Conservation (phyloP, 2,329 filamentous ascomycete genomes). For the Atkinsonella hypoxylon region DNA sequence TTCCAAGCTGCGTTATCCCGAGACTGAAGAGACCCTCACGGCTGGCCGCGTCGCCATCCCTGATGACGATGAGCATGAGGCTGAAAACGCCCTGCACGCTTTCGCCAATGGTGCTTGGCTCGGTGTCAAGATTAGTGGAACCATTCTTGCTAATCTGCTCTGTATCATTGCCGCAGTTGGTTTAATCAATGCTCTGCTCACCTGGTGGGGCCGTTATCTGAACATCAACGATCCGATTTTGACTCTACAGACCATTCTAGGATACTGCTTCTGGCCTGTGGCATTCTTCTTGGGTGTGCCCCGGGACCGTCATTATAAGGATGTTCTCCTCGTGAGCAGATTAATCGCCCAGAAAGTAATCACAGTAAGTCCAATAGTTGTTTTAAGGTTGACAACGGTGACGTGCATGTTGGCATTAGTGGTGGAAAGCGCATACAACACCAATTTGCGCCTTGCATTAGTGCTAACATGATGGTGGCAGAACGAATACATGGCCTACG, state of each 20-base stretch:
- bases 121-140: constrained; percentile 75
- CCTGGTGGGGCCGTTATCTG: constrained; percentile 74
- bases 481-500: constrained; percentile 74
- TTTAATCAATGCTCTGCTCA: constrained; percentile 63
- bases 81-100: constrained; percentile 73
- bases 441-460: constrained; percentile 1
- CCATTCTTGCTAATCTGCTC: constrained; percentile 68
- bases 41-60: constrained; percentile 71
- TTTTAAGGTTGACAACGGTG: not conserved
- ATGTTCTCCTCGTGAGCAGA: constrained; percentile 60
- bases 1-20: constrained; percentile 81
- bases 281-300: constrained; percentile 72
- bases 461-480: constrained; percentile 8
- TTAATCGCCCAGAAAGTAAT: constrained; percentile 81
- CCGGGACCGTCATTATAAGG: constrained; percentile 45
- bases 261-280: constrained; percentile 67
- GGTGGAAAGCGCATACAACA: no score
- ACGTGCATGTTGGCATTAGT: no score
- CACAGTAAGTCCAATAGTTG: constrained; percentile 33
- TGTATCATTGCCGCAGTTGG: constrained; percentile 71
- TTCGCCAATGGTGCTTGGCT: constrained; percentile 79
- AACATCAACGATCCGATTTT: constrained; percentile 59
- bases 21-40: constrained; percentile 76
- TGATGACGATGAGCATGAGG: constrained; percentile 61
- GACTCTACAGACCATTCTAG: constrained; percentile 60